These are phyloP conservation scores for Atkinsonella texensis DNA, from an alignment of 2,329 filamentous ascomycete species.

Conservation along the genomic window DNA sequence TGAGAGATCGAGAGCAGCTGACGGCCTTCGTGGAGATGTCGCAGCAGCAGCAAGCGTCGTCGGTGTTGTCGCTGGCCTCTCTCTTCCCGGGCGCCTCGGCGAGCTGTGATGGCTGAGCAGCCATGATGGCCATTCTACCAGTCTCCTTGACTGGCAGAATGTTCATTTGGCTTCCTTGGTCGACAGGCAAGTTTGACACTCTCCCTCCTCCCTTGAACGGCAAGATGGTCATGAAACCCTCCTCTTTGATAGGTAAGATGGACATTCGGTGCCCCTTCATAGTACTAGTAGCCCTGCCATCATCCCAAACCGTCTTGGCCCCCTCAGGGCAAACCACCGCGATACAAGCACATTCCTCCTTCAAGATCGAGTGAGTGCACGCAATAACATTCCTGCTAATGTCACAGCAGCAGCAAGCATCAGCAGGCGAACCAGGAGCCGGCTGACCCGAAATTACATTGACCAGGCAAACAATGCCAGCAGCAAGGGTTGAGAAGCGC, in stretches of 20 bases:
- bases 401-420: constrained; percentile 24
- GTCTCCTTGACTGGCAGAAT: background rate
- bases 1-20: constrained; percentile 5
- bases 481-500: constrained; percentile 13
- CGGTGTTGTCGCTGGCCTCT: background rate
- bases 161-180: background rate
- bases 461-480: constrained; percentile 6
- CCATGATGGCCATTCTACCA: background rate
- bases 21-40: constrained; percentile 9
- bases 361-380: constrained; percentile 12
- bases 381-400: constrained; percentile 12
- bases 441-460: constrained; percentile 1
- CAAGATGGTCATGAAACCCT: background rate
- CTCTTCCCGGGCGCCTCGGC: background rate
- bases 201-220: background rate
- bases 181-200: constrained; percentile 2
- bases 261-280: background rate
- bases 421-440: constrained; percentile 1
- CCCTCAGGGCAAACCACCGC: constrained; percentile 14
- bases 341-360: constrained; percentile 16
- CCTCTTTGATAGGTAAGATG: background rate
- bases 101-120: background rate
- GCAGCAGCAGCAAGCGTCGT: constrained; percentile 14
- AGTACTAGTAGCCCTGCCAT: background rate
- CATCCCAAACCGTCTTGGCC: constrained; percentile 10